Percentiles rank a stretch among this genome's conserved stretches.
Evolutionary conservation across 2,329 filamentous ascomycete genomes (phyloP).

Genomic region (Coniosporium tulheliwenetii): DNA sequence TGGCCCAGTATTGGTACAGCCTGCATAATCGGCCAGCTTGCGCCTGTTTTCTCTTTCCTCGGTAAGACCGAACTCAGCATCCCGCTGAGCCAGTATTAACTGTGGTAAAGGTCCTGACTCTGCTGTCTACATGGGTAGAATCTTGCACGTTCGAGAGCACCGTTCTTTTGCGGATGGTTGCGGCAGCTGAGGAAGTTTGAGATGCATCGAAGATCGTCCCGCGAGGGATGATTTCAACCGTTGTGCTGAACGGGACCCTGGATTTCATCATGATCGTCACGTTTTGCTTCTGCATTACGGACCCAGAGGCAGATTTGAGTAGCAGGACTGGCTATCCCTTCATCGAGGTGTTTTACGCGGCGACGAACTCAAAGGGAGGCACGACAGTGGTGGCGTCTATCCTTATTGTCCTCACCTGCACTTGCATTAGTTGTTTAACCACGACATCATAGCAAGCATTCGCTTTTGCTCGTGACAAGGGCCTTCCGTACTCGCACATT

Average conservation of each 20-base stretch:
- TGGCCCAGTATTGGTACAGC: slow-evolving; percentile 14
- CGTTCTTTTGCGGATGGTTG: too few relatives aligned
- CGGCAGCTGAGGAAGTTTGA: slow-evolving; percentile 15
- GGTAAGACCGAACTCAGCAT: too few relatives aligned
- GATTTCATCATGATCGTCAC: slow-evolving; percentile 25
- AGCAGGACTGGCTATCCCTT: slow-evolving; percentile 7
- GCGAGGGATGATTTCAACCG: slow-evolving; percentile 23
- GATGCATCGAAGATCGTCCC: slow-evolving; percentile 18
- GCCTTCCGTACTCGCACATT: slow-evolving; percentile 23
- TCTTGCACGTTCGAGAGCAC: too few relatives aligned
- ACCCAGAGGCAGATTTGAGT: slow-evolving; percentile 14
- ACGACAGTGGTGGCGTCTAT: slow-evolving; percentile 8
- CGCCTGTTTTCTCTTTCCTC: background rate
- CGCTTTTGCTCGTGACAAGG: slow-evolving; percentile 26
- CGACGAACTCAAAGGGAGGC: slow-evolving; percentile 15
- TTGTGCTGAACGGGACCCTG: slow-evolving; percentile 23
- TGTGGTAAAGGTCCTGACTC: slow-evolving; percentile 1
- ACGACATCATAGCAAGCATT: slow-evolving; percentile 25
- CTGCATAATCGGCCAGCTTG: slow-evolving; percentile 10
- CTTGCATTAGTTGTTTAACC: slow-evolving; percentile 21
- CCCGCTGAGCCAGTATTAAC: background rate
- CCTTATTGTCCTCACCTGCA: slow-evolving; percentile 23
- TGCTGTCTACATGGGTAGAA: slow-evolving; percentile 4
- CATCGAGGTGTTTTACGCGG: slow-evolving; percentile 4
- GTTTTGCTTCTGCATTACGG: slow-evolving; percentile 19